Base-by-base conservation (phyloP, 2,329 filamentous ascomycete genomes). In the Penicillium sp. region DNA sequence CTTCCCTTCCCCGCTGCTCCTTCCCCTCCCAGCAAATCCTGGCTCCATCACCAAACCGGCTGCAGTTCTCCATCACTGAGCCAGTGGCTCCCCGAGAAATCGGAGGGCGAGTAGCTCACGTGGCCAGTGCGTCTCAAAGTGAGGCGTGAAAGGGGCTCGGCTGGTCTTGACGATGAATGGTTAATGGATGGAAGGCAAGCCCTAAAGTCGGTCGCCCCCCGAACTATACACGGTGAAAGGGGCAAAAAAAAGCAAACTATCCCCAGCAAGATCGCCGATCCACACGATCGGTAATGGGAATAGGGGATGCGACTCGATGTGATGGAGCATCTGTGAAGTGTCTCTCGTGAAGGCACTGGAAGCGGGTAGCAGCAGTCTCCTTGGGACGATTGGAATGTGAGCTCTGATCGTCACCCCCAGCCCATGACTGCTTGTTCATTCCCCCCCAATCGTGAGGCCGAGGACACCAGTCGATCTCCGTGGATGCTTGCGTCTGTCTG, bases 41-140 rank as follows among this genome's bases (percentile, higher is more conserved):
- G 37, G 57, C 36, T 24, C 35, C 39, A 61, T 62, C 59, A 37
- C 40, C 58, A 63, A 60, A 33, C 33, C 14, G 46, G 59, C 64
- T 55, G 58, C 55, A 62, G 54, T 57, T 39, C 39, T 51, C 22
- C 53, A 50, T 47, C 18, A 47, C 59, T 55, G 55, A 50, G 33
- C 57, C 50, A 60, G 60, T 65, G 41, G 60, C 59, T 66, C 55
- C 58, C 64, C 59, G 60, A 60, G 19, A 35, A 64, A 62, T 54
- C 35, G 22, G n/a, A 51, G 54, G 54, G 57, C 58, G 58, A 59
- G 24, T 33, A 36, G 35, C 58, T 66, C 65, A 63, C 65, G 62
- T 68, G 66, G 66, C 63, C 65, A 62, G 53, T 67, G 62, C 64
- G 62, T 61, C 56, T 57, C 41, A 66, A 67, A 68, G 65, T 68